These are phyloP conservation scores for Lichtheimia ornata DNA, from an alignment of 371 early-diverging fungal species.

Conservation along the genomic window DNA sequence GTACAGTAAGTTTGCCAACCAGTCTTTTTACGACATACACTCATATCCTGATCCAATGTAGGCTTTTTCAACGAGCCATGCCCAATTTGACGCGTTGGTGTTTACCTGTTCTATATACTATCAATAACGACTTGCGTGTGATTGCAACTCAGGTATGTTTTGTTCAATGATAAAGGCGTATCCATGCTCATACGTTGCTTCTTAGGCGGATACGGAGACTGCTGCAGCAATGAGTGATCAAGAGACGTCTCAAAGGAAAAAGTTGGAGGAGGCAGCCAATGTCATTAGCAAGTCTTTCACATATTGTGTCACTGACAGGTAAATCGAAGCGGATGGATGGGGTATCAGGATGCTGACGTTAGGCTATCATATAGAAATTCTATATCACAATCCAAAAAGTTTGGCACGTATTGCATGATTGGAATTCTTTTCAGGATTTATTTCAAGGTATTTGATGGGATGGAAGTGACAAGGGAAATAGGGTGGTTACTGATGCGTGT, in stretches of 20 bases:
- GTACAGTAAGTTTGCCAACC: constrained; percentile 47
- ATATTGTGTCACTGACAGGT: constrained; percentile 84
- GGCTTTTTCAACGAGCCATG: constrained; percentile 51
- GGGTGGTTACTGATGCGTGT: not conserved
- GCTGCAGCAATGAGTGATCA: constrained; percentile 19
- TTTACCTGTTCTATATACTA: constrained; percentile 52
- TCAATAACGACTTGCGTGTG: constrained; percentile 58
- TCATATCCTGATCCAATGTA: constrained; percentile 11
- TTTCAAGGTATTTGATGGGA: constrained; percentile 64
- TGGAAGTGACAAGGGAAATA: not conserved
- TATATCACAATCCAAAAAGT: constrained; percentile 71
- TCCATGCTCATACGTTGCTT: not conserved
- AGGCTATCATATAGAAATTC: constrained; percentile 34
- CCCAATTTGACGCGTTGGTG: constrained; percentile 48
- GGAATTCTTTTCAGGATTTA: constrained; percentile 85
- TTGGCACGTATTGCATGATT: constrained; percentile 87
- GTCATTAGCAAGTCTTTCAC: constrained; percentile 86
- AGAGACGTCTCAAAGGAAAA: constrained; percentile 31
- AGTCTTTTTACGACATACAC: no score
- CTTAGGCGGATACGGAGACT: constrained; percentile 56
- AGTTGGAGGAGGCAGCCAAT: constrained; percentile 84
- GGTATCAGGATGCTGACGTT: not conserved
- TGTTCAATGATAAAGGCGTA: not conserved
- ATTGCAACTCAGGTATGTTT: constrained; percentile 39
- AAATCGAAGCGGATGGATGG: constrained; percentile 9